Conservation (phyloP, 2,329 filamentous ascomycete genomes). For the Exophiala bonariae region DNA sequence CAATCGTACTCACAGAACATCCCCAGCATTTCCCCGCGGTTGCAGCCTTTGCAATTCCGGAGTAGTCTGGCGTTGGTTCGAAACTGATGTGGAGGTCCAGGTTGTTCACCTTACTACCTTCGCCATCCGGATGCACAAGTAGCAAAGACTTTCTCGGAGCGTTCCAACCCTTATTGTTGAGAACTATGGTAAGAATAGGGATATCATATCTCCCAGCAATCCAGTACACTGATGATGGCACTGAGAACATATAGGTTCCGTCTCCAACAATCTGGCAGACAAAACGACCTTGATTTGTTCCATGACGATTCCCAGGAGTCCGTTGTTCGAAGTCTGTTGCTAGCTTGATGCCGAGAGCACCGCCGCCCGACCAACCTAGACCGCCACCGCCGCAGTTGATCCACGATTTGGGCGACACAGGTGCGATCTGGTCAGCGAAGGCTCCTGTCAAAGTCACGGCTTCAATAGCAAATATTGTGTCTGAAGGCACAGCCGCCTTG, state of each 20-base stretch:
- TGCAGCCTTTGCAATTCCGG: no score
- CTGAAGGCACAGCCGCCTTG: no score
- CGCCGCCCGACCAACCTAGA: conserved; percentile 78
- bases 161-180: conserved; percentile 59
- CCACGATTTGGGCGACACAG: conserved; percentile 53
- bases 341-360: conserved; percentile 73
- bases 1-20: no score
- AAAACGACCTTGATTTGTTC: conserved; percentile 54
- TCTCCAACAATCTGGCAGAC: conserved; percentile 67
- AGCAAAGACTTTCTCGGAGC: no score
- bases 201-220: conserved; percentile 66
- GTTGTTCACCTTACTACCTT: no score
- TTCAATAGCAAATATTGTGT: conserved; percentile 68
- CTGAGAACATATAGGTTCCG: conserved; percentile 65
- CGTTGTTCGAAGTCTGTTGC: conserved; percentile 50
- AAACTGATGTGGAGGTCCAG: no score
- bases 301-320: background rate
- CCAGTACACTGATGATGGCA: conserved; percentile 68
- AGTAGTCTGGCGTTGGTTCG: no score
- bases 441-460: conserved; percentile 70
- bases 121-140: no score
- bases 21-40: no score
- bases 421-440: conserved; percentile 70
- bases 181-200: conserved; percentile 64
- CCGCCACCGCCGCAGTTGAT: conserved; percentile 79